These are phyloP conservation scores for Aspergillus caelatus DNA, from an alignment of 2,329 filamentous ascomycete species.

Conservation along the genomic window DNA sequence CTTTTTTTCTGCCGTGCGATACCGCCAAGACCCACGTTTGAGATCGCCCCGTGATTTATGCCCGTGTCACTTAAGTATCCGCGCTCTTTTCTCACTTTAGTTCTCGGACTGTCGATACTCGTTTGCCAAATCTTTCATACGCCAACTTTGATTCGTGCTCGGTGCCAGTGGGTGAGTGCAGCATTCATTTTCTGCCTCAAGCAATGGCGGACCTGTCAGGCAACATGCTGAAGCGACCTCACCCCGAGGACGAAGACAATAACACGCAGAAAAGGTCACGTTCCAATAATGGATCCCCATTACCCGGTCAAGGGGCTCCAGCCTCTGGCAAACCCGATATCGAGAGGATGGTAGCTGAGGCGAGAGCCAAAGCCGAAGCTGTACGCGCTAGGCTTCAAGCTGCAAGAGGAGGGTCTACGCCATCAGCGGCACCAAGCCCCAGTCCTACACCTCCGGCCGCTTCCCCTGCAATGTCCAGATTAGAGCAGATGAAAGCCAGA, in stretches of 20 bases:
- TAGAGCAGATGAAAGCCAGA: conserved; percentile 78
- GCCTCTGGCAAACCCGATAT: conserved; percentile 46
- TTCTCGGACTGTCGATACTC: background rate
- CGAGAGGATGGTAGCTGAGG: conserved; percentile 51
- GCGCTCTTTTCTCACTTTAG: background rate
- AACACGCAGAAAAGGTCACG: conserved; percentile 52
- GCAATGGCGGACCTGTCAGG: conserved; percentile 47
- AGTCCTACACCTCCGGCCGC: conserved; percentile 37
- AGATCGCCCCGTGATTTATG: conserved; percentile 17
- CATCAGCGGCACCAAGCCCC: conserved; percentile 38
- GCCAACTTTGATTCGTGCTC: conserved; percentile 7
- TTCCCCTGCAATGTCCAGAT: conserved; percentile 60
- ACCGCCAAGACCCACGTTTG: conserved; percentile 33
- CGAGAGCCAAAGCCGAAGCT: conserved; percentile 52
- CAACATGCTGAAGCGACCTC: conserved; percentile 52
- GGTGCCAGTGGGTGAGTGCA: conserved; percentile 17
- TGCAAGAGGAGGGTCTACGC: conserved; percentile 33
- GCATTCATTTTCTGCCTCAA: conserved; percentile 5
- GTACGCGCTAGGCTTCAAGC: conserved; percentile 50
- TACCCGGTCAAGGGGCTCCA: conserved; percentile 40
- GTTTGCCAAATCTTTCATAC: background rate
- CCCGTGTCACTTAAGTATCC: background rate
- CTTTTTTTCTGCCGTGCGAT: conserved; percentile 42
- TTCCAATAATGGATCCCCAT: conserved; percentile 54
- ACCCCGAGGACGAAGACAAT: conserved; percentile 49